A percentile compares a stretch with the other conserved stretches of the same genome.
phyloP scores from a whole-genome alignment of 176 grass and related monocot species.

The Neostapfia colusana region DNA sequence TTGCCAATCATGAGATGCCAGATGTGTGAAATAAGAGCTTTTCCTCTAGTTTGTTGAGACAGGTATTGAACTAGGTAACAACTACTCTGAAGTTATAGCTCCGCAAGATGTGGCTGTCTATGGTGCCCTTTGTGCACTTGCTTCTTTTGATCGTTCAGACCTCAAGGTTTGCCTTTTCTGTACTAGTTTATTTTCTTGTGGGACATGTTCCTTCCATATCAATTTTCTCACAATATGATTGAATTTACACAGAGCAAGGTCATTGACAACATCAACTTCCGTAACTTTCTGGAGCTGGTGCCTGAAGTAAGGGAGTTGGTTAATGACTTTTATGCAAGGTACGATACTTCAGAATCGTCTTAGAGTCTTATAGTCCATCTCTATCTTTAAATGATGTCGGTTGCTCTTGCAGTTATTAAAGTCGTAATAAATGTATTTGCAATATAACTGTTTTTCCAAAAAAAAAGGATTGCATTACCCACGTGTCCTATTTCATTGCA shows the following conservation, averaged over 20 bases:
- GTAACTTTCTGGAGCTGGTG: slow-evolving; percentile 93
- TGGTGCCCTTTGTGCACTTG: slow-evolving; percentile 95
- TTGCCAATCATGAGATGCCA: slow-evolving; percentile 8
- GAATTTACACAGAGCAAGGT: slow-evolving; percentile 70
- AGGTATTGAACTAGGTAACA: slow-evolving; percentile 83
- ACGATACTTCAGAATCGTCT: slow-evolving; percentile 1
- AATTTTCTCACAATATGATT: slow-evolving; percentile 13
- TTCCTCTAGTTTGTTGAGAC: slow-evolving; percentile 80
- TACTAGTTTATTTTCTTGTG: not conserved
- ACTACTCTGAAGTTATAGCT: slow-evolving; percentile 93
- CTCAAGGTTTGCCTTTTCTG: slow-evolving; percentile 69
- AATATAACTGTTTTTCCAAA: not conserved
- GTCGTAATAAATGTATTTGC: not conserved
- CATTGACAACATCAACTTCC: slow-evolving; percentile 91
- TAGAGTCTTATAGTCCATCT: slow-evolving; percentile 2
- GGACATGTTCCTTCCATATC: not conserved
- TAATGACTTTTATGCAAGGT: slow-evolving; percentile 99
- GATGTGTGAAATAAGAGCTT: slow-evolving; percentile 1
- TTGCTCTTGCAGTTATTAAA: not conserved
- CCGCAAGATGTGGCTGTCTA: slow-evolving; percentile 94
- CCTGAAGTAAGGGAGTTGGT: slow-evolving; percentile 98
- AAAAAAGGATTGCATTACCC: not conserved
- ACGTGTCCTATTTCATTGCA: not conserved
- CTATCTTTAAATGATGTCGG: not conserved
- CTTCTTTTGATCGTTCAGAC: slow-evolving; percentile 98